Conservation (phyloP, 768 basidiomycete species). For the Lentinula guzmanii region DNA sequence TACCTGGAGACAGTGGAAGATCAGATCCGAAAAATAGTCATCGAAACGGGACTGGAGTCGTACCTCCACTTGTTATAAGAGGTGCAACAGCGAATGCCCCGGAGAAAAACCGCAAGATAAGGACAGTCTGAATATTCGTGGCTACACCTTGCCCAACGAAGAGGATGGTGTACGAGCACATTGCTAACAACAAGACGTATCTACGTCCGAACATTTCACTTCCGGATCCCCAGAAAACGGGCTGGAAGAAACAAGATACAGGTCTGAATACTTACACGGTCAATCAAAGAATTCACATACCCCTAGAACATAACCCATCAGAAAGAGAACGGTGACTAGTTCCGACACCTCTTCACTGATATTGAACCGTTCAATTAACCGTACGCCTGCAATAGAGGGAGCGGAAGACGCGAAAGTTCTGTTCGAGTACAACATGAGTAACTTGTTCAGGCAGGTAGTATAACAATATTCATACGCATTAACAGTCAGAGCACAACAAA, state of each 20-base stretch:
- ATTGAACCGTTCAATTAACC: constrained; percentile 33
- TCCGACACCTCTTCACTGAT: constrained; percentile 38
- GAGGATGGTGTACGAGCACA: constrained; percentile 46
- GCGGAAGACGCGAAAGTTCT: constrained; percentile 60
- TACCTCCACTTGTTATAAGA: constrained; percentile 48
- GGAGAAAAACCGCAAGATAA: constrained; percentile 55
- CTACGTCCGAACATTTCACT: constrained; percentile 54
- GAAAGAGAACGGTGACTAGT: constrained; percentile 42
- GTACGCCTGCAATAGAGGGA: constrained; percentile 31
- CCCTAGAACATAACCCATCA: constrained; percentile 46
- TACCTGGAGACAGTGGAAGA: constrained; percentile 22
- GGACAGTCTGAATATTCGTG: constrained; percentile 48
- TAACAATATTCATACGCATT: constrained; percentile 39
- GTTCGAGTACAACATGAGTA: background rate
- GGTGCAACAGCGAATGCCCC: constrained; percentile 62
- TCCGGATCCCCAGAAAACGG: constrained; percentile 55
- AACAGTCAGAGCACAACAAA: constrained; percentile 42
- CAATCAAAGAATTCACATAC: constrained; percentile 21
- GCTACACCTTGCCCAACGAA: constrained; percentile 58
- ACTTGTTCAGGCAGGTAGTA: background rate
- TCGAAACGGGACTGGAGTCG: background rate
- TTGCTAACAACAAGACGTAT: constrained; percentile 45
- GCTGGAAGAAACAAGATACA: constrained; percentile 21
- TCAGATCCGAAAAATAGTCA: background rate
- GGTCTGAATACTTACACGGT: background rate